Conservation (phyloP, 164 flowering plant species). For the Nymphaea colorata region DNA sequence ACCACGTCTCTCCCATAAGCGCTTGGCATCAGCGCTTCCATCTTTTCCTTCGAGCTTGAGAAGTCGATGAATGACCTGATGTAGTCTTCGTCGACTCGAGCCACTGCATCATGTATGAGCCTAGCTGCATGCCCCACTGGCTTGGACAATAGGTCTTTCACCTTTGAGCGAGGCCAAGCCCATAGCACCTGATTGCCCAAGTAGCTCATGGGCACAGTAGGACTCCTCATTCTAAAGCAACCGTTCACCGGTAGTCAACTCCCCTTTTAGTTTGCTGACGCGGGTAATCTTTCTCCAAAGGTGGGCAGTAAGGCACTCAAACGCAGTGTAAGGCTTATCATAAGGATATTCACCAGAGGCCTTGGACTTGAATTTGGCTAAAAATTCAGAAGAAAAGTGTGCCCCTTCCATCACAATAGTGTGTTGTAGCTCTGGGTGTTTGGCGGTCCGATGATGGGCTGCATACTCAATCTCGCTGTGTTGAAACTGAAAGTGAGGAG, state of each 20-base stretch:
- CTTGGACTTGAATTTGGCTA: slow-evolving; percentile 13
- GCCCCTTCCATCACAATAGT: neutral
- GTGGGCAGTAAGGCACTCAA: slow-evolving; percentile 23
- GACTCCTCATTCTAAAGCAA: slow-evolving; percentile 12
- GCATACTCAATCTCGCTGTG: slow-evolving; percentile 18
- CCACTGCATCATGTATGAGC: slow-evolving; percentile 16
- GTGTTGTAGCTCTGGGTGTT: neutral
- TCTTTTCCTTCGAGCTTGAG: slow-evolving; percentile 5
- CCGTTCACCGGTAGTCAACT: slow-evolving; percentile 20
- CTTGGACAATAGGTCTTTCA: slow-evolving; percentile 14
- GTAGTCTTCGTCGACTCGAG: slow-evolving; percentile 15
- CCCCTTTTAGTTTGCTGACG: slow-evolving; percentile 10
- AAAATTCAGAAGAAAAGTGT: slow-evolving; percentile 12
- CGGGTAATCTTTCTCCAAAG: slow-evolving; percentile 22
- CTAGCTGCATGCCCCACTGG: slow-evolving; percentile 15
- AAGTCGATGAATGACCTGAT: slow-evolving; percentile 25
- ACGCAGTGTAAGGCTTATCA: slow-evolving; percentile 15
- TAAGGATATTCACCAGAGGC: slow-evolving; percentile 4
- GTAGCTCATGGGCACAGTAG: slow-evolving; percentile 13
- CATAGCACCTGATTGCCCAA: slow-evolving; percentile 24
- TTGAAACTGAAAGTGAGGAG: slow-evolving; percentile 13
- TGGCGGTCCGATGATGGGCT: neutral
- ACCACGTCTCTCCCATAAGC: slow-evolving; percentile 7
- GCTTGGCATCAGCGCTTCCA: neutral
- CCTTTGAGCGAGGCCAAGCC: slow-evolving; percentile 21